Base-by-base conservation (phyloP, 2,329 filamentous ascomycete genomes). In the Xylaria sp. region DNA sequence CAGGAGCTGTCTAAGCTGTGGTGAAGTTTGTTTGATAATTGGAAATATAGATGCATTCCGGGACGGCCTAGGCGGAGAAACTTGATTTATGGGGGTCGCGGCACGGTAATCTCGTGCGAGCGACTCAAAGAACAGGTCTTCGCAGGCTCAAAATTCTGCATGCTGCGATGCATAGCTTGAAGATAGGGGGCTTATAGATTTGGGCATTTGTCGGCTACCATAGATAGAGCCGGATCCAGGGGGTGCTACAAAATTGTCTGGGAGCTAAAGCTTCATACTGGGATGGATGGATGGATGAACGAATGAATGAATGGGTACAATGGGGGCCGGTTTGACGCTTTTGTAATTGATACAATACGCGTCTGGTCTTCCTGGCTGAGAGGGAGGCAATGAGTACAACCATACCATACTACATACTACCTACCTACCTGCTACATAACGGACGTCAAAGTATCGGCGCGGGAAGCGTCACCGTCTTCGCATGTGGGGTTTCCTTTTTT, bases 1-100 rank as follows among this genome's bases (percentile, higher is more conserved):
- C 87, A 60, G 94, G 94, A 78, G 92, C 92, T 70, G 93, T 98
- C 76, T 96, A 92, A 84, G 28, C 28, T 9, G 28, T 31, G 5
- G 4, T 31, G 9, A 74, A 58, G 52, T n/a, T 25, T 43, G 35
- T 58, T 49, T 15, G 28, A 42, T 64, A 50, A 40, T 60, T 23
- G 28, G 45, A 33, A 45, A 40, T 52, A 55, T 50, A 61, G 63
- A 57, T 31, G 49, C 49, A 55, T 58, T 57, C 12, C 4, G 53
- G 51, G 31, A 35, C 35, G 43, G 51, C 40, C 14, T 31, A 5
- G 31, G 49, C 28, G 2, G 25, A 15, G 45, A 28, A 35, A 47
- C 28, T 17, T 42, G 43, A 31, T 15, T 45, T 33, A 50, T 31
- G 21, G 42, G 43, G 38, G 23, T 52, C 47, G 28, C 37, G 19